Evolutionary conservation across 2,329 filamentous ascomycete species (phyloP).

Genomic region (Pseudogymnoascus sp.): DNA sequence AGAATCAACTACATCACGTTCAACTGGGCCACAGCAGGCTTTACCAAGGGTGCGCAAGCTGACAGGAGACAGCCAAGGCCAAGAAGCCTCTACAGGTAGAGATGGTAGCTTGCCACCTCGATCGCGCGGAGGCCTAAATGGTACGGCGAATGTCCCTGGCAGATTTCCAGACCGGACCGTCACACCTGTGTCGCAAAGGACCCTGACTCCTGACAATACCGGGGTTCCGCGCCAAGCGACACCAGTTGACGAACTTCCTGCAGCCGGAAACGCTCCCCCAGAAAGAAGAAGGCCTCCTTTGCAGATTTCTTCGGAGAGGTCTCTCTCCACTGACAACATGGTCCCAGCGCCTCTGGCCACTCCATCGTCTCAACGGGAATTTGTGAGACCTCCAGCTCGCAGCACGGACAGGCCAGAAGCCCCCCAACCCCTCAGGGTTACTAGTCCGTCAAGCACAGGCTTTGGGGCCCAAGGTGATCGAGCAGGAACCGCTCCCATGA

Average conservation of each 20-base stretch:
- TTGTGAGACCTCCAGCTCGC: slow-evolving; percentile 27
- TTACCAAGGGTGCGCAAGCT: slow-evolving; percentile 23
- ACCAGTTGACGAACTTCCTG: slow-evolving; percentile 20
- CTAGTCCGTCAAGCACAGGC: not conserved
- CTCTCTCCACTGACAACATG: slow-evolving; percentile 25
- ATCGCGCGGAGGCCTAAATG: slow-evolving; percentile 26
- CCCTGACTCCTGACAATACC: slow-evolving; percentile 23
- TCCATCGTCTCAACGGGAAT: slow-evolving; percentile 29
- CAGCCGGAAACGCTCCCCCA: slow-evolving; percentile 24
- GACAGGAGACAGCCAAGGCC: slow-evolving; percentile 24
- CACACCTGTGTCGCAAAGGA: slow-evolving; percentile 24
- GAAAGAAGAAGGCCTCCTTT: slow-evolving; percentile 30
- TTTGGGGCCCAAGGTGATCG: not conserved
- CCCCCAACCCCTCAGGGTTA: not conserved
- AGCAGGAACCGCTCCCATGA: not conserved
- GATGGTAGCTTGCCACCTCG: slow-evolving; percentile 27
- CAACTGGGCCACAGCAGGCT: slow-evolving; percentile 15
- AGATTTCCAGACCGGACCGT: slow-evolving; percentile 27
- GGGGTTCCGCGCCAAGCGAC: slow-evolving; percentile 18
- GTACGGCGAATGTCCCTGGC: slow-evolving; percentile 21
- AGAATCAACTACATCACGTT: slow-evolving; percentile 20
- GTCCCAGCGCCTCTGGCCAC: slow-evolving; percentile 31
- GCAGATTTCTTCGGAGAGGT: slow-evolving; percentile 26
- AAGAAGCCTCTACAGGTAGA: slow-evolving; percentile 26
- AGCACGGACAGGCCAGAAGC: slow-evolving; percentile 24